Base-by-base conservation (phyloP, 2,329 filamentous ascomycete genomes). In the Zymoseptoria tritici region DNA sequence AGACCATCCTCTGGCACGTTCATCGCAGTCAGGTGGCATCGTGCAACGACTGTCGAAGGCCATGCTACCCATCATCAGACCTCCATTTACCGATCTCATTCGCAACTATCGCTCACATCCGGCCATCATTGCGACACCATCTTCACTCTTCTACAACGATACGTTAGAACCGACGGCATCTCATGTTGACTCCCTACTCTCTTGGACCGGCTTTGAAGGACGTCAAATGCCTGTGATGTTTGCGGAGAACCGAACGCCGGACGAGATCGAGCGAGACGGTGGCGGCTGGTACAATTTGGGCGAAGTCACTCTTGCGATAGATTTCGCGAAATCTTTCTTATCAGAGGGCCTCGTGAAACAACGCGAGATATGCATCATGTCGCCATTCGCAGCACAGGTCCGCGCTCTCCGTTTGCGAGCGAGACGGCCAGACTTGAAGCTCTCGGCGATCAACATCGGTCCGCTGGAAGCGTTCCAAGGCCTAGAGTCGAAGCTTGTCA, bases 41-140 rank as follows among this genome's bases (percentile, higher is more conserved):
- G 59, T 69, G 31, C 62, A 59, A 5, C 65, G 62, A 11, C 62
- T 69, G 2, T 68, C 66, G 9, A 62, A 62, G 52, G 60, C 62
- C 9, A 67, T 70, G 66, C 63, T 70, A 2, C 68, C 68, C 1
- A 63, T 70, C 16, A 50, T 61, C 2, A 57, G 66, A 21, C 64
- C 68, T 3, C 60, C 68, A 13, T 70, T 70, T 54, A 61, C 66
- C 6, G 64, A 68, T 49, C 59, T 70, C 4, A 68, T 68, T 21
- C 58, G 68, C 16, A 68, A 70, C 58, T 70, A 68, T 57, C 66
- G 68, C 21, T 70, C 68, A 11, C 66, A 70, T 57, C 63, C 67
- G 3, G 64, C 64, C 9, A 68, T 68, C 9, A 54, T 68, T 3
- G 67, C 68, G 2, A 64, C 58, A 8, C 67, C 68, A 1, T 68